Evolutionary conservation across 352 stramenopile species (phyloP), one percentile per base, ranked within the genome.

Genomic region (Pythium biforme): DNA sequence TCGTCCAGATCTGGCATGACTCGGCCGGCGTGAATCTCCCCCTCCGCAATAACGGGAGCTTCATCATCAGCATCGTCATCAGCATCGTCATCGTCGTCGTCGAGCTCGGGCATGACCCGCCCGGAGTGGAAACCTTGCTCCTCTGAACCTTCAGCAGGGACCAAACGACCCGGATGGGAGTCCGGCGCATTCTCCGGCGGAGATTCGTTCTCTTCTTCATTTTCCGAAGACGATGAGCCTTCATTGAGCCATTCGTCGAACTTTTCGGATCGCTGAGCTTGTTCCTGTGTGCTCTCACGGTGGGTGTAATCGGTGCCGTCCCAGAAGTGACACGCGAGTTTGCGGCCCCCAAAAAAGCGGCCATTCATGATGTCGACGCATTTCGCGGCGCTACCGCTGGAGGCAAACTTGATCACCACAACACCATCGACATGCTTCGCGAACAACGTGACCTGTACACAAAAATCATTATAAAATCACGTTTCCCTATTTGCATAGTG

Each of bases 161-260:
- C n/a, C 0, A 11, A 22, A 25, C 48, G 15, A 5, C 27, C 19
- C 2, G 25, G 48, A 40, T 39, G 37, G 1, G 17, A 19, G 14
- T 43, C 37, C 19, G 72, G 64, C 10, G 68, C 53, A 1, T 77
- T 66, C 20, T 75, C 64, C 0, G 76, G 67, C 22, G 66, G 37
- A 29, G 43, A 34, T 54, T 66, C 19, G 26, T 27, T 22, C 46
- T 75, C 58, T 33, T 75, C 51, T 1, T 72, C 65, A 4, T 66
- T 81, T 23, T 79, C 77, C 29, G 81, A 79, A 4, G 76, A 86
- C 0, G 81, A 90, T 5, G 78, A 76, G 11, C 75, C 83, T 64
- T 91, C 79, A 50, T 98, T 92, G 20, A 99, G 75, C 96, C 96
- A 99, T 66, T 96, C 81, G 37, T 95, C 83, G 78, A 99, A 99